A percentile compares a stretch with the other conserved stretches of the same genome.
phyloP scores from a whole-genome alignment of 1,139 yeast species.

The Magnusiomyces tetraspermus region DNA sequence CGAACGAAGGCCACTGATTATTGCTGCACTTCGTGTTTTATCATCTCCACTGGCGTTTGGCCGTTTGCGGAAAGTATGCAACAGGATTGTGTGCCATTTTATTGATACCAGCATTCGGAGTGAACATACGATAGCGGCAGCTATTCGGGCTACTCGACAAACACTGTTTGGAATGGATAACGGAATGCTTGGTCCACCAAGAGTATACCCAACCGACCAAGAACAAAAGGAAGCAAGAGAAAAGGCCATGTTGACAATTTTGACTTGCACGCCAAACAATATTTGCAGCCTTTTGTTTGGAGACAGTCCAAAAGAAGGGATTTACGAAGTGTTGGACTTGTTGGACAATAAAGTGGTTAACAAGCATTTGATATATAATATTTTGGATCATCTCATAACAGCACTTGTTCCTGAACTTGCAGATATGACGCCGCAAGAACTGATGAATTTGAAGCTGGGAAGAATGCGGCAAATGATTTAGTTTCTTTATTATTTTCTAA shows the following conservation, averaged over 20 bases:
- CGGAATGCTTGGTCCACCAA: constrained; percentile 37
- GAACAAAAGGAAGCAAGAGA: constrained; percentile 23
- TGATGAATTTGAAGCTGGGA: constrained; percentile 11
- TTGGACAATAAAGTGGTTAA: constrained; percentile 35
- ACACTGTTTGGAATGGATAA: constrained; percentile 31
- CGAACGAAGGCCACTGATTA: constrained; percentile 26
- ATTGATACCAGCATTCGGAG: constrained; percentile 18
- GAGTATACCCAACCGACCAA: constrained; percentile 25
- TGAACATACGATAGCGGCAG: constrained; percentile 21
- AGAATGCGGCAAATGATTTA: not conserved
- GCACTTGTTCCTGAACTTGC: constrained; percentile 36
- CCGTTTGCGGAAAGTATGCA: constrained; percentile 20
- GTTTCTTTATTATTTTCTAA: no score
- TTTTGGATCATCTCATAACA: constrained; percentile 35
- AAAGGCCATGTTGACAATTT: constrained; percentile 18
- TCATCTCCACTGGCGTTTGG: constrained; percentile 25
- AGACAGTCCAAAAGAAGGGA: constrained; percentile 23
- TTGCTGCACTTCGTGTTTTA: constrained; percentile 23
- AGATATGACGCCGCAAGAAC: constrained; percentile 35
- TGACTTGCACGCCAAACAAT: constrained; percentile 18
- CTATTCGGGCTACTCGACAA: constrained; percentile 25
- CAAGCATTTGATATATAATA: constrained; percentile 34
- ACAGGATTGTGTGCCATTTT: constrained; percentile 22
- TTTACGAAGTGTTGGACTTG: constrained; percentile 30
- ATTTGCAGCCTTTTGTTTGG: constrained; percentile 19